phyloP scores from a whole-genome alignment of 306 rosid species.

The Castanospermum australe region DNA sequence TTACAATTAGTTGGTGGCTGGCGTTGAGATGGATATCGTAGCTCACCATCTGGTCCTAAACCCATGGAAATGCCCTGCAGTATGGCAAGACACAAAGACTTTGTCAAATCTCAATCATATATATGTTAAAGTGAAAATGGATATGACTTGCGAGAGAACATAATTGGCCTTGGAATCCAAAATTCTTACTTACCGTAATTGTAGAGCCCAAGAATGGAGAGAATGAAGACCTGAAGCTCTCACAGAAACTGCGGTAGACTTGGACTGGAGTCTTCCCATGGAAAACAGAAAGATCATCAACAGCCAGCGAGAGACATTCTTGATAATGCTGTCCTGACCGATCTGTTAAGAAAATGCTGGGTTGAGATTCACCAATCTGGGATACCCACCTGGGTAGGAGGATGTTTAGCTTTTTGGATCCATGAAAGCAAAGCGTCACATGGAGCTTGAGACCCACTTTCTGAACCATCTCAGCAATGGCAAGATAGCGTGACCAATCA shows the following conservation, averaged over 20 bases:
- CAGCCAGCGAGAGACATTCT: slow-evolving; percentile 76
- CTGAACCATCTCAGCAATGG: slow-evolving; percentile 78
- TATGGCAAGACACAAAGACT: slow-evolving; percentile 13
- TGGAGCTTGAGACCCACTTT: slow-evolving; percentile 86
- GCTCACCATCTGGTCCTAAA: slow-evolving; percentile 90
- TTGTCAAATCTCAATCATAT: slow-evolving; percentile 34
- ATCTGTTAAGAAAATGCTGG: slow-evolving; percentile 64
- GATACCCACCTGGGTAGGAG: slow-evolving; percentile 84
- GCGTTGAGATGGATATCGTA: slow-evolving; percentile 83
- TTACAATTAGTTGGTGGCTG: slow-evolving; percentile 10
- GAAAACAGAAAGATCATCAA: slow-evolving; percentile 79
- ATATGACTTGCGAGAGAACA: neutral
- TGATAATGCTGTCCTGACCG: slow-evolving; percentile 56
- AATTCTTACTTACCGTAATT: slow-evolving; percentile 58
- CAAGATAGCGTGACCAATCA: slow-evolving; percentile 81
- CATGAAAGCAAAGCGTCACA: slow-evolving; percentile 88
- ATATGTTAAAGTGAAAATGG: neutral
- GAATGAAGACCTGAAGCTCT: slow-evolving; percentile 82
- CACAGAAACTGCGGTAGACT: slow-evolving; percentile 73
- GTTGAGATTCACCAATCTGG: slow-evolving; percentile 66
- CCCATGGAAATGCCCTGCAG: slow-evolving; percentile 88
- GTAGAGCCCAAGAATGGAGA: slow-evolving; percentile 65
- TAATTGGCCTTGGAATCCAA: neutral
- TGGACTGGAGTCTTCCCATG: slow-evolving; percentile 76
- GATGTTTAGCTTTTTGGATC: slow-evolving; percentile 48